Percentiles rank a stretch among this genome's conserved stretches.
phyloP scores from a whole-genome alignment of 192 early-diverging fungal genomes.

The Coemansia brasiliensis region DNA sequence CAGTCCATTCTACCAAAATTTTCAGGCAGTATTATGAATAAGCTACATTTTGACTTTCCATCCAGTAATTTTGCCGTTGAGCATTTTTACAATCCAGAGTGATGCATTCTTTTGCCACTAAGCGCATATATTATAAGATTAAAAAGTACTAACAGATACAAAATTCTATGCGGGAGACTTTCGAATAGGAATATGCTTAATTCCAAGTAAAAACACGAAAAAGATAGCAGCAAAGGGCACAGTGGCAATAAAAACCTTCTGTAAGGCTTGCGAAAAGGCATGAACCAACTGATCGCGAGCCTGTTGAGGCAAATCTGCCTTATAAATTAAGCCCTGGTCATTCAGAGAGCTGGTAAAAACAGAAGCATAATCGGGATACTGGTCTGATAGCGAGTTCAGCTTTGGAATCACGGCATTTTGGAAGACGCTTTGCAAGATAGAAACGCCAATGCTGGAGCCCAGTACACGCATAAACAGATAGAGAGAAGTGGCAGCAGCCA shows the following conservation, averaged over 20 bases:
- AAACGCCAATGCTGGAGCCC: conserved; percentile 43
- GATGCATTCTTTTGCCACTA: too few relatives aligned
- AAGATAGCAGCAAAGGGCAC: conserved; percentile 19
- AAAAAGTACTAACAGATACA: too few relatives aligned
- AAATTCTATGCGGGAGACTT: too few relatives aligned
- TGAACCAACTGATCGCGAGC: conserved; percentile 1
- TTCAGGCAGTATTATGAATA: too few relatives aligned
- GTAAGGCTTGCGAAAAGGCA: conserved; percentile 19
- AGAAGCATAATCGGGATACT: conserved; percentile 21
- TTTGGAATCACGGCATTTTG: conserved; percentile 28
- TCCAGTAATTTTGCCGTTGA: too few relatives aligned
- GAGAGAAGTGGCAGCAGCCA: conserved; percentile 74
- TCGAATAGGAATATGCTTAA: conserved; percentile 18
- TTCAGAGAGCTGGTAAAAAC: conserved; percentile 12
- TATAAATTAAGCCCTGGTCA: conserved; percentile 21
- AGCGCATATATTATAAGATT: too few relatives aligned
- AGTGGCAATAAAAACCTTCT: conserved; percentile 21
- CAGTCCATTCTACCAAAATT: too few relatives aligned
- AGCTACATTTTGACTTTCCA: too few relatives aligned
- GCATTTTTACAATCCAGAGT: too few relatives aligned
- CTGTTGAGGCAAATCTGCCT: not conserved
- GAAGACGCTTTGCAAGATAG: conserved; percentile 43
- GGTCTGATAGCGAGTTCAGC: conserved; percentile 45
- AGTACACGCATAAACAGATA: conserved; percentile 60
- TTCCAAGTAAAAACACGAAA: conserved; percentile 23